A percentile compares a stretch with the other conserved stretches of the same genome.
These are phyloP conservation scores for Cystobasidium pallidum DNA, from an alignment of 1,284 basidiomycete species.

Conservation along the genomic window DNA sequence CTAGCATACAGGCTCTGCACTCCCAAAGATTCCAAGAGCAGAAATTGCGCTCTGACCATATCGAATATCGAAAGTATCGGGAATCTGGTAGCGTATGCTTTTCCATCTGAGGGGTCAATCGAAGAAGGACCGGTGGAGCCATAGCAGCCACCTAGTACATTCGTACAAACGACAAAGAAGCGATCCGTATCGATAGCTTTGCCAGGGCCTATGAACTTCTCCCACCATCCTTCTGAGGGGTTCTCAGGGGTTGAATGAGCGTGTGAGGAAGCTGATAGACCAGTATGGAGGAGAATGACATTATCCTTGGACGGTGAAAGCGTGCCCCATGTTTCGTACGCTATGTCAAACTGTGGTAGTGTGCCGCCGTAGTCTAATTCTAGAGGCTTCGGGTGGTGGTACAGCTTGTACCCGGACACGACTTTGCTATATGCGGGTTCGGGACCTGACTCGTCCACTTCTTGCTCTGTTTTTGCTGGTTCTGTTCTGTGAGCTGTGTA, in stretches of 20 bases:
- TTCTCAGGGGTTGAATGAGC: conserved; percentile 82
- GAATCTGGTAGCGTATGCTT: conserved; percentile 85
- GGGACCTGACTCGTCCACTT: conserved; percentile 54
- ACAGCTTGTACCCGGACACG: conserved; percentile 57
- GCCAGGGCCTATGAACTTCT: conserved; percentile 95
- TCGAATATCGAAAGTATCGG: conserved; percentile 92
- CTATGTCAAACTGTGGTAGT: conserved; percentile 79
- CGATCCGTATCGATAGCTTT: conserved; percentile 89
- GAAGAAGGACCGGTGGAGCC: conserved; percentile 93
- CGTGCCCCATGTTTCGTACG: conserved; percentile 97
- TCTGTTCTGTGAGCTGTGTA: conserved; percentile 14
- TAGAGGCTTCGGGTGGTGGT: conserved; percentile 62
- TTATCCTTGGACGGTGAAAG: conserved; percentile 79
- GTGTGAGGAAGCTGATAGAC: conserved; percentile 92
- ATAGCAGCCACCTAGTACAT: conserved; percentile 96
- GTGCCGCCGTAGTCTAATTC: conserved; percentile 72
- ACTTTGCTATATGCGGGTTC: conserved; percentile 59
- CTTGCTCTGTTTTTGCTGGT: conserved; percentile 32
- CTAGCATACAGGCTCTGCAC: conserved; percentile 87
- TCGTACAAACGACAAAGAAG: conserved; percentile 94
- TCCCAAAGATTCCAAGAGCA: conserved; percentile 79
- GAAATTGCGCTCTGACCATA: conserved; percentile 91
- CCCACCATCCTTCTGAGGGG: conserved; percentile 92
- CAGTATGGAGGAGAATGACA: conserved; percentile 94
- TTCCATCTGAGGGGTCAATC: conserved; percentile 66